Conservation (phyloP, 139 green algal species). For the Mesotaenium endlicherianum region DNA sequence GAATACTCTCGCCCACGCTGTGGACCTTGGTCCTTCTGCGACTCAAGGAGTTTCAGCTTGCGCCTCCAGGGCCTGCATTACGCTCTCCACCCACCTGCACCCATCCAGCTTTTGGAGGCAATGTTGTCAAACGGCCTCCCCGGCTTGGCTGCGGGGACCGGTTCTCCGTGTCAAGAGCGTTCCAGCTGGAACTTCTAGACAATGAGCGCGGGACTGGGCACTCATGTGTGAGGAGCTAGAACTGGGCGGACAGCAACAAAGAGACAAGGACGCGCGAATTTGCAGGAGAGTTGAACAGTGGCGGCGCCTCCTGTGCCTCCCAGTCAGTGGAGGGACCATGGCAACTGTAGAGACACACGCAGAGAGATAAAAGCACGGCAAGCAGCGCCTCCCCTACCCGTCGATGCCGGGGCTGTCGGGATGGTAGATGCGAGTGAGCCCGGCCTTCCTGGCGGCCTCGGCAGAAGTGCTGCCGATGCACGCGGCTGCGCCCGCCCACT, state of each 20-base stretch:
- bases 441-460: constrained; percentile 30
- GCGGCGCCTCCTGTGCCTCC: neutral
- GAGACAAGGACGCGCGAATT: too few relatives aligned
- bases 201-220: too few relatives aligned
- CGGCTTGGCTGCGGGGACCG: neutral
- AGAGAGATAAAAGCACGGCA: neutral
- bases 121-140: neutral
- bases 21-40: too few relatives aligned
- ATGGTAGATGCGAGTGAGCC: constrained; percentile 37
- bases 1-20: too few relatives aligned
- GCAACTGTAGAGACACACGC: neutral
- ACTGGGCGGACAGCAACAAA: too few relatives aligned
- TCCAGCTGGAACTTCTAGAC: too few relatives aligned
- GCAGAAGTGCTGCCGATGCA: constrained; percentile 51
- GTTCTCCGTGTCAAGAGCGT: neutral
- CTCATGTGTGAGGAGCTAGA: too few relatives aligned
- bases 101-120: neutral
- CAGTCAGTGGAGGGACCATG: neutral
- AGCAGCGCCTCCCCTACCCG: constrained; percentile 11
- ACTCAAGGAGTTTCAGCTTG: too few relatives aligned
- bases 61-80: constrained; percentile 7
- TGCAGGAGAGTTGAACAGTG: neutral
- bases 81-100: constrained; percentile 17
- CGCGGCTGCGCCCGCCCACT: constrained; percentile 34
- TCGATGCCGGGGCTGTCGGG: constrained; percentile 46